Conservation (phyloP, 768 basidiomycete species). For the Amanita thiersii region DNA sequence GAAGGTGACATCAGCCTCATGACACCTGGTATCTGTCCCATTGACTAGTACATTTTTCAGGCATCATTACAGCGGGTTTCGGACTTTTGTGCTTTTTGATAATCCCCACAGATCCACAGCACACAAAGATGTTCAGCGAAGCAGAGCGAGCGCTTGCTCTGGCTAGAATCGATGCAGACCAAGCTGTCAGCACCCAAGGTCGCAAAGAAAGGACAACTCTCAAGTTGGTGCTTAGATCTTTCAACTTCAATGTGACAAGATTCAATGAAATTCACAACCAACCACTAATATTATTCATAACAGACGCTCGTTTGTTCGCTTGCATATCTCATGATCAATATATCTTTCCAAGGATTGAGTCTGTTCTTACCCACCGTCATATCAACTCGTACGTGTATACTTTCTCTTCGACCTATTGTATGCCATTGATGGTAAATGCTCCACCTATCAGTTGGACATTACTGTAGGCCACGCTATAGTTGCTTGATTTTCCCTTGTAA, state of each 20-base stretch:
- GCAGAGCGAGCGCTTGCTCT: slow-evolving; percentile 20
- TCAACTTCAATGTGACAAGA: slow-evolving; percentile 15
- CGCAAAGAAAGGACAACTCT: slow-evolving; percentile 18
- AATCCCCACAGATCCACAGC: slow-evolving; percentile 20
- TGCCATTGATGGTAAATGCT: too few relatives aligned
- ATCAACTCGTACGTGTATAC: too few relatives aligned
- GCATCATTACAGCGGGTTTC: slow-evolving; percentile 20
- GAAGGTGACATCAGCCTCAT: slow-evolving; percentile 14
- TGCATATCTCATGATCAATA: too few relatives aligned
- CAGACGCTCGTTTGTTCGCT: too few relatives aligned
- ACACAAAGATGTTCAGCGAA: slow-evolving; percentile 19
- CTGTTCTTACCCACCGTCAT: too few relatives aligned
- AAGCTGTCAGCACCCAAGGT: slow-evolving; percentile 19
- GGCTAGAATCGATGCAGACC: slow-evolving; percentile 22
- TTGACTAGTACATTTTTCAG: slow-evolving; percentile 8
- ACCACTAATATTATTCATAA: slow-evolving; percentile 16
- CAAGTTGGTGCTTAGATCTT: slow-evolving; percentile 16
- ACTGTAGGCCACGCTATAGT: too few relatives aligned
- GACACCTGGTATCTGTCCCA: neutral
- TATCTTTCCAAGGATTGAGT: too few relatives aligned
- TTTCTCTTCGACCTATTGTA: too few relatives aligned
- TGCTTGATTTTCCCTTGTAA: too few relatives aligned
- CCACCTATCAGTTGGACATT: too few relatives aligned
- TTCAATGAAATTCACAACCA: neutral
- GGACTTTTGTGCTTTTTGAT: slow-evolving; percentile 19